Base-by-base conservation (phyloP, 306 rosid species). In the Inga leiocalycina region DNA sequence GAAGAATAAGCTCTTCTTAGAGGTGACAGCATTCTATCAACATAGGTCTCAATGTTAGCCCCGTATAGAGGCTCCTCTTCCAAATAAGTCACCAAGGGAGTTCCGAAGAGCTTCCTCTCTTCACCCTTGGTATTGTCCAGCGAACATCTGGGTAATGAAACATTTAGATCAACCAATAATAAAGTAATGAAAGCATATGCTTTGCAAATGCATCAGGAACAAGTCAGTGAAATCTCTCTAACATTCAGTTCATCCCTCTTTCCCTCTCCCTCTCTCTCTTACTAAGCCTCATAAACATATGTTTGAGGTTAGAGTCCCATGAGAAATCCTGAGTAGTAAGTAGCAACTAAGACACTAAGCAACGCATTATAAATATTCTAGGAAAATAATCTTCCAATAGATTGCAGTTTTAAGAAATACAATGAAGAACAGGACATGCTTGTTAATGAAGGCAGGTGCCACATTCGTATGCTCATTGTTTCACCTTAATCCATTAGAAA, bases 21-120 rank as follows among this genome's bases (percentile, higher is more conserved):
- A 74, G 99, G 98, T 16, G 78, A 88, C 79, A 97, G 88, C 78
- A 93, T 80, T 88, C 78, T 92, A 17, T 85, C 85, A 79, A 97
- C 94, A 72, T 77, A 85, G 56, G 80, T 44, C 85, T 88, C 89
- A 52, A 94, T 86, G 83, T 88, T 88, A 74, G 90, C 88, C 81
- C 93, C 99, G 85, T 56, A 77, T 68, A 84, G 78, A 44, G 88
- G 86, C 59, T 89, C 90, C 70, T 90, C 97, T 65, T 61, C 90
- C 83, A 97, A 77, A 86, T 83, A 92, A 32, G 94, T 89, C 79
- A 97, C 97, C 87, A 97, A 89, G 69, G 99, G 97, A 57, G 97
- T 80, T 66, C 98, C 99, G 59, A 97, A 89, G 75, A 81, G 88
- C 93, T 94, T 94, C 87, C 88, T 88, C 62, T 87, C 95, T 87